Conservation (phyloP, 345 rosid genomes). For the Limnanthes douglasii region DNA sequence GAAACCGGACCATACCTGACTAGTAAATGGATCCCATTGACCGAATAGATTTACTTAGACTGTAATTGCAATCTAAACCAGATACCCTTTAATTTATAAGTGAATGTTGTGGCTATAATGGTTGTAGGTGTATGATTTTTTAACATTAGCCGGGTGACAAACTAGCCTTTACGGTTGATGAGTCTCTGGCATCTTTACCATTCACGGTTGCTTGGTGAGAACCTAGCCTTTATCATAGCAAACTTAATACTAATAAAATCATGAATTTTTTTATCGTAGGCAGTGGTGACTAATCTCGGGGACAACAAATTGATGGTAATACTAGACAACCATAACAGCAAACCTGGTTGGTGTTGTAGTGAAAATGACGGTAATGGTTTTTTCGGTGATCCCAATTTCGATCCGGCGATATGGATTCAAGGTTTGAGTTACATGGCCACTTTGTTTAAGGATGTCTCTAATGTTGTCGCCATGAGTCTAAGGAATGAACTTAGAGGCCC, state of each 20-base stretch:
- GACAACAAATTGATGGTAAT: conserved; percentile 60
- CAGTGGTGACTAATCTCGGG: conserved; percentile 55
- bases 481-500: conserved; percentile 88
- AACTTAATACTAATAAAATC: neutral
- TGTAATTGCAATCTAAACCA: no score
- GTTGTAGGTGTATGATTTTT: no score
- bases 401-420: conserved; percentile 52
- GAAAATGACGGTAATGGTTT: conserved; percentile 70
- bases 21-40: no score
- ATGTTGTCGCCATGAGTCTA: conserved; percentile 75
- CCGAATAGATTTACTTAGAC: no score
- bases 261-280: conserved; percentile 21
- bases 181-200: neutral
- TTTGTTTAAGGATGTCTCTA: conserved; percentile 36
- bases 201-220: neutral
- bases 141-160: no score
- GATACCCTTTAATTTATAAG: no score
- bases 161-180: conserved; percentile 1
- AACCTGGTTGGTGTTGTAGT: conserved; percentile 90
- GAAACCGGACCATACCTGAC: no score
- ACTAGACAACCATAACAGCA: conserved; percentile 69
- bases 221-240: neutral
- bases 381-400: conserved; percentile 57
- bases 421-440: conserved; percentile 59
- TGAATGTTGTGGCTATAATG: no score